Percentiles rank a stretch among this genome's conserved stretches.
Evolutionary conservation across 805 yeast genomes (phyloP).

Genomic region (Candida sanyiensis): DNA sequence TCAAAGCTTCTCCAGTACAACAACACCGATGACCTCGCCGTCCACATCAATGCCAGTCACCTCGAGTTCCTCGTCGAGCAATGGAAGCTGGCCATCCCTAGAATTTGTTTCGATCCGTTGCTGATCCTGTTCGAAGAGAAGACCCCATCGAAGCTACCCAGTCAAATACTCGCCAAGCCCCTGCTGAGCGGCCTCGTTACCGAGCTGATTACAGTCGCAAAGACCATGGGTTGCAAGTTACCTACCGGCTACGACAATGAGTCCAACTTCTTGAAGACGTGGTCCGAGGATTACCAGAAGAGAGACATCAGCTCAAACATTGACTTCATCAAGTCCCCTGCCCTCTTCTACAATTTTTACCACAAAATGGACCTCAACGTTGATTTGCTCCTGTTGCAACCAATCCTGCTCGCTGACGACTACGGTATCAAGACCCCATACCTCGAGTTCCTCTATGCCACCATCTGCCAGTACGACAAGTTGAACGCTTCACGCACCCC

Average conservation of each 20-base stretch:
- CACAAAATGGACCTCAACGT: conserved; percentile 53
- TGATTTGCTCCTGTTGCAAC: conserved; percentile 77
- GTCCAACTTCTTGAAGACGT: conserved; percentile 46
- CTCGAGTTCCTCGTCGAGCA: conserved; percentile 64
- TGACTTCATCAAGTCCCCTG: conserved; percentile 43
- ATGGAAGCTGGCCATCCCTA: conserved; percentile 81
- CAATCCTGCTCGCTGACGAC: conserved; percentile 87
- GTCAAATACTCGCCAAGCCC: conserved; percentile 80
- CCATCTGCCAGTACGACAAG: conserved; percentile 54
- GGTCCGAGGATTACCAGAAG: conserved; percentile 42
- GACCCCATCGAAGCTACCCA: conserved; percentile 49
- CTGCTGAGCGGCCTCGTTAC: conserved; percentile 71
- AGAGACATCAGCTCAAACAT: conserved; percentile 9
- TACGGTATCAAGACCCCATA: conserved; percentile 83
- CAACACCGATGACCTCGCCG: conserved; percentile 41
- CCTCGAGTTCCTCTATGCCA: conserved; percentile 79
- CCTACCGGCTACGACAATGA: conserved; percentile 69
- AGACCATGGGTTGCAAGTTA: conserved; percentile 70
- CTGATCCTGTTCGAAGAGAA: conserved; percentile 69
- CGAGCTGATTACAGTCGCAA: conserved; percentile 68
- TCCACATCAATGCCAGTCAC: conserved; percentile 34
- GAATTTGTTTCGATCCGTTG: conserved; percentile 72
- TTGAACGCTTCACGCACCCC: conserved; percentile 19
- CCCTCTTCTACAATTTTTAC: conserved; percentile 60
- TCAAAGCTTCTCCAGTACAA: conserved; percentile 31